Conservation (phyloP, 768 basidiomycete species). For the Russula lepida region DNA sequence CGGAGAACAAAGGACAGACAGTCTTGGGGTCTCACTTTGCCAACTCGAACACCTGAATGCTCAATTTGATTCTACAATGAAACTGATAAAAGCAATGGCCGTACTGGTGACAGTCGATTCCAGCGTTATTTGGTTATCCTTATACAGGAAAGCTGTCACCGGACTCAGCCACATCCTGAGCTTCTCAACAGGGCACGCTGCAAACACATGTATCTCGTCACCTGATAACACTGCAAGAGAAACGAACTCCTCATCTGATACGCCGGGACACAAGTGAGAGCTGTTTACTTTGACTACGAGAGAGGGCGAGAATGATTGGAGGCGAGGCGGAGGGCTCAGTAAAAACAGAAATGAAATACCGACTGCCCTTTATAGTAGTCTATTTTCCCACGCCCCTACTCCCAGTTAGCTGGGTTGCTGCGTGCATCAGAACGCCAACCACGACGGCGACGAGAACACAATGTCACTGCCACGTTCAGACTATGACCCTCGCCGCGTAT, state of each 20-base stretch:
- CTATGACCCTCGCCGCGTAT: constrained; percentile 85
- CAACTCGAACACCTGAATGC: not conserved
- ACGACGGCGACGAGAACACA: constrained; percentile 7
- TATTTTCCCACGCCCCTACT: constrained; percentile 4
- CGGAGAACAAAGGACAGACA: not conserved
- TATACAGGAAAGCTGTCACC: not conserved
- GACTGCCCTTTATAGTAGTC: not conserved
- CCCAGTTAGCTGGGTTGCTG: not conserved
- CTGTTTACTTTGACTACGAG: not conserved
- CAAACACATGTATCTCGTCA: not conserved
- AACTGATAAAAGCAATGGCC: not conserved
- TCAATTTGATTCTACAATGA: not conserved
- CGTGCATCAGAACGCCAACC: not conserved
- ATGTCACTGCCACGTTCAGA: constrained; percentile 63
- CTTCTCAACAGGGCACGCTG: not conserved
- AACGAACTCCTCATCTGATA: not conserved
- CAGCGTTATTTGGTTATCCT: not conserved
- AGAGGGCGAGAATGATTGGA: too few species aligned
- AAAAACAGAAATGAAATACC: too few species aligned
- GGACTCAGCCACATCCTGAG: not conserved
- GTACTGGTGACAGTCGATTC: not conserved
- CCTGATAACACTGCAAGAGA: not conserved
- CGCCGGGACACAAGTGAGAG: not conserved
- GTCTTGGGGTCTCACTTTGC: not conserved
- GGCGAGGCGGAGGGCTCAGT: too few species aligned